A percentile compares a stretch with the other conserved stretches of the same genome.
phyloP scores from a whole-genome alignment of 768 basidiomycete genomes.

The Naganishia onofrii region DNA sequence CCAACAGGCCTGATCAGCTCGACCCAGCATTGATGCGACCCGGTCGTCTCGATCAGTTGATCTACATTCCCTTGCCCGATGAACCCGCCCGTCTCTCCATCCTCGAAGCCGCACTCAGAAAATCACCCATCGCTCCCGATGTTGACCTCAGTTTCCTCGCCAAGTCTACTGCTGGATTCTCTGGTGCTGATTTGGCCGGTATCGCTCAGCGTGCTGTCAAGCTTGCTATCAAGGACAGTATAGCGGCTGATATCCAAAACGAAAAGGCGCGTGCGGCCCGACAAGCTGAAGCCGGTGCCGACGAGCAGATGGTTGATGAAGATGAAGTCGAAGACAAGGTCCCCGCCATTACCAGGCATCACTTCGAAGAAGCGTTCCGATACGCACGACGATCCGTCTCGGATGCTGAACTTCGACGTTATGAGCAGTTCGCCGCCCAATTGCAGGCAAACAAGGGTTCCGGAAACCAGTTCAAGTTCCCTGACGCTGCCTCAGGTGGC shows the following conservation, averaged over 20 bases:
- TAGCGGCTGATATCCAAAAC: slow-evolving; percentile 80
- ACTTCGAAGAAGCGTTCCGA: slow-evolving; percentile 99
- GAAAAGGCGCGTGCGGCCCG: slow-evolving; percentile 72
- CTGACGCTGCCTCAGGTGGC: slow-evolving; percentile 60
- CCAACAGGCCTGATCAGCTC: slow-evolving; percentile 94
- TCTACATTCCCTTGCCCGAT: slow-evolving; percentile 98
- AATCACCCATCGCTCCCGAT: slow-evolving; percentile 76
- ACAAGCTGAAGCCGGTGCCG: slow-evolving; percentile 63
- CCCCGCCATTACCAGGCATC: slow-evolving; percentile 81
- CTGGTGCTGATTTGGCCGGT: slow-evolving; percentile 99
- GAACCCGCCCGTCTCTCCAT: slow-evolving; percentile 87
- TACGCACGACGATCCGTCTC: slow-evolving; percentile 95
- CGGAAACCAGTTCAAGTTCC: slow-evolving; percentile 98
- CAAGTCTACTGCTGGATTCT: slow-evolving; percentile 93
- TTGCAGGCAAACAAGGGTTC: slow-evolving; percentile 57
- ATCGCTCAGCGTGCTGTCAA: slow-evolving; percentile 98
- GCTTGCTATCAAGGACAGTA: slow-evolving; percentile 90
- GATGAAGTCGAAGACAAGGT: slow-evolving; percentile 78
- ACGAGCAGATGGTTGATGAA: slow-evolving; percentile 61
- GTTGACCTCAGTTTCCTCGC: slow-evolving; percentile 84
- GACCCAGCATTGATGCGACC: slow-evolving; percentile 89
- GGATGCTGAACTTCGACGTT: slow-evolving; percentile 92
- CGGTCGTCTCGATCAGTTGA: slow-evolving; percentile 94
- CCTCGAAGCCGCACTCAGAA: slow-evolving; percentile 84
- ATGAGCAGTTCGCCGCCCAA: slow-evolving; percentile 92